These are phyloP conservation scores for Fusarium palustre DNA, from an alignment of 2,329 filamentous ascomycete species.

Conservation along the genomic window DNA sequence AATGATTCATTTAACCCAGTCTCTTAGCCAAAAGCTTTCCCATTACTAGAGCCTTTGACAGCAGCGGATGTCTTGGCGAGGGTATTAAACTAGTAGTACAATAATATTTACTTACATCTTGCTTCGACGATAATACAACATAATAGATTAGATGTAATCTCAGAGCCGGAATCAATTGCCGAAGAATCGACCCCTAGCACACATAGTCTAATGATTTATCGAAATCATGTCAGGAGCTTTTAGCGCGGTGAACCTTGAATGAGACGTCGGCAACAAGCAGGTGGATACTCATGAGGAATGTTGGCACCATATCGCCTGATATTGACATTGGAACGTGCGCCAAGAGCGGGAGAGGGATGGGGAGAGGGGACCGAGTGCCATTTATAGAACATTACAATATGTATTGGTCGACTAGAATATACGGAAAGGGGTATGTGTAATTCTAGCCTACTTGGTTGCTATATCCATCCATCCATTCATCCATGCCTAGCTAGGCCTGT, in stretches of 20 bases:
- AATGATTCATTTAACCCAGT: background rate
- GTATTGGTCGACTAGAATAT: conserved; percentile 44
- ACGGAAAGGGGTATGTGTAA: conserved; percentile 48
- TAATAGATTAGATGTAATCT: background rate
- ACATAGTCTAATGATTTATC: background rate
- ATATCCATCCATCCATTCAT: conserved; percentile 30
- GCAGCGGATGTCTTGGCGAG: background rate
- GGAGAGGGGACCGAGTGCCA: conserved; percentile 6
- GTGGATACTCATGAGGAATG: conserved; percentile 20
- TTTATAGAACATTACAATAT: conserved; percentile 35
- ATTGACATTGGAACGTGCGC: conserved; percentile 7
- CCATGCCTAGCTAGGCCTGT: background rate
- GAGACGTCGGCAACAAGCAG: conserved; percentile 5
- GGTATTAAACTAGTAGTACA: too few species aligned
- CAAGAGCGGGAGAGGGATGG: conserved; percentile 6
- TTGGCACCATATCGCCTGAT: conserved; percentile 24
- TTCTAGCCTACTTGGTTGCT: conserved; percentile 38
- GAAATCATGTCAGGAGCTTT: conserved; percentile 9
- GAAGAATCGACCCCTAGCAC: background rate
- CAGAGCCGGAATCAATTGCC: conserved; percentile 5
- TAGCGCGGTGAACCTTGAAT: conserved; percentile 8
- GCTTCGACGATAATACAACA: background rate
- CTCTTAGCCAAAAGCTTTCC: background rate
- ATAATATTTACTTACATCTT: background rate
- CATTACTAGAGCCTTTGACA: background rate